Base-by-base conservation (phyloP, 768 basidiomycete species). In the Boletus fagicola region DNA sequence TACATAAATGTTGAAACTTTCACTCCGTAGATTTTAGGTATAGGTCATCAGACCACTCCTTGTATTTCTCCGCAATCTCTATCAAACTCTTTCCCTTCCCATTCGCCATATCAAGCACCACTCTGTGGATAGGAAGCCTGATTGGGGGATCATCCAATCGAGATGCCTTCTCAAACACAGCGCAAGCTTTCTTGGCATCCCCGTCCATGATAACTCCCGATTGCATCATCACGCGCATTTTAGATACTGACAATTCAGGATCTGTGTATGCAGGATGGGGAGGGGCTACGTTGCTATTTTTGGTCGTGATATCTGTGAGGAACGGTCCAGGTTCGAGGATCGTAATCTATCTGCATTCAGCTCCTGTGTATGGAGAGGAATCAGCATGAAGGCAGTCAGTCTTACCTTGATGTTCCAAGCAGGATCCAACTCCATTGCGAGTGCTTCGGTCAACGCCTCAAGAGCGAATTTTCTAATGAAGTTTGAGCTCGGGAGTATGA, bases 391-490 rank as follows among this genome's bases (percentile, higher is more conserved):
- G 4, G 0, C 26, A 26, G 22, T 11, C 11, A 5, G 1, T n/a
- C 47, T 33, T 40, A 66, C 65, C 39, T 62, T 67, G 59, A 67
- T 59, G 48, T 60, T 63, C 68, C 61, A 71, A 2, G 52, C 51
- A 30, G 52, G 62, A 47, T 20, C 49, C 15, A 63, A 36, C 38
- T 59, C 62, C 3, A 6, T 8, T 10, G 18, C 45, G 12, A 62
- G 62, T 8, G 65, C 52, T 52, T 73, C 68, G 2, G 63, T 65
- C 18, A 74, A 52, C 3, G 53, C 72, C 51, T 74, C 72, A 5
- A 73, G 22, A 6, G 71, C 74, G 8, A 36, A 57, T 51, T 67
- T 62, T 31, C 62, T 67, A 28, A 45, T 28, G 1, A 36, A 33
- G 6, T 12, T 28, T 35, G 40, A 53, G 33, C 11, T 33, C 1